phyloP scores from a whole-genome alignment of 2,329 filamentous ascomycete genomes.

The Thielaviopsis ethacetica region DNA sequence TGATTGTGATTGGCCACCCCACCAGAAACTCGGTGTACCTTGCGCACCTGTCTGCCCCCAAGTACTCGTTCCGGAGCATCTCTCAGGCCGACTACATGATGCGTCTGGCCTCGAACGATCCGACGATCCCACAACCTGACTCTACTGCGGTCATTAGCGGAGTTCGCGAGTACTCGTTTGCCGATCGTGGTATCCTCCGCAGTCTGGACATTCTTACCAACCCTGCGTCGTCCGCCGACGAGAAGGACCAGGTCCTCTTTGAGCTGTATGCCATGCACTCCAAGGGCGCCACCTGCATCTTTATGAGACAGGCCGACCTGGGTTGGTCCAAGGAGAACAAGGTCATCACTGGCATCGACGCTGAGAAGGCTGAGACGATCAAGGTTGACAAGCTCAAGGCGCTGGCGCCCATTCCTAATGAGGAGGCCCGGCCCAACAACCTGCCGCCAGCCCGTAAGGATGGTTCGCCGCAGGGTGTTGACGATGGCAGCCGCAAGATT shows the following conservation, averaged over 20 bases:
- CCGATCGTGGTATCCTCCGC: slow-evolving; percentile 68
- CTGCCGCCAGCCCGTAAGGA: slow-evolving; percentile 24
- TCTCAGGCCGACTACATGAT: slow-evolving; percentile 80
- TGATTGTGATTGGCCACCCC: slow-evolving; percentile 88
- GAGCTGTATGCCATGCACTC: slow-evolving; percentile 97
- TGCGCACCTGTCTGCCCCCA: slow-evolving; percentile 83
- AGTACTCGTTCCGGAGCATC: slow-evolving; percentile 69
- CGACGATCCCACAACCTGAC: slow-evolving; percentile 65
- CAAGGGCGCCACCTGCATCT: slow-evolving; percentile 81
- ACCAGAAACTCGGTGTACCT: slow-evolving; percentile 97
- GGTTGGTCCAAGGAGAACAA: slow-evolving; percentile 88
- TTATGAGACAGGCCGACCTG: slow-evolving; percentile 73
- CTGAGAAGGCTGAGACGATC: slow-evolving; percentile 56
- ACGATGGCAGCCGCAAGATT: neutral
- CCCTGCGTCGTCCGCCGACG: slow-evolving; percentile 43
- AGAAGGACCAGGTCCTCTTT: slow-evolving; percentile 61
- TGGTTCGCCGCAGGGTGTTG: slow-evolving; percentile 15
- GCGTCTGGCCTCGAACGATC: slow-evolving; percentile 56
- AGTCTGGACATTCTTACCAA: slow-evolving; percentile 77
- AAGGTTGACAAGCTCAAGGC: slow-evolving; percentile 54
- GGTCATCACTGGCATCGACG: slow-evolving; percentile 63
- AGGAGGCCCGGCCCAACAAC: slow-evolving; percentile 23
- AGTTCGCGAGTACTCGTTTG: slow-evolving; percentile 86
- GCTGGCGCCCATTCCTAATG: slow-evolving; percentile 28
- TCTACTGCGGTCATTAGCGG: slow-evolving; percentile 96